These are phyloP conservation scores for Selenicereus undatus DNA, from an alignment of 148 eudicot species.

Conservation along the genomic window DNA sequence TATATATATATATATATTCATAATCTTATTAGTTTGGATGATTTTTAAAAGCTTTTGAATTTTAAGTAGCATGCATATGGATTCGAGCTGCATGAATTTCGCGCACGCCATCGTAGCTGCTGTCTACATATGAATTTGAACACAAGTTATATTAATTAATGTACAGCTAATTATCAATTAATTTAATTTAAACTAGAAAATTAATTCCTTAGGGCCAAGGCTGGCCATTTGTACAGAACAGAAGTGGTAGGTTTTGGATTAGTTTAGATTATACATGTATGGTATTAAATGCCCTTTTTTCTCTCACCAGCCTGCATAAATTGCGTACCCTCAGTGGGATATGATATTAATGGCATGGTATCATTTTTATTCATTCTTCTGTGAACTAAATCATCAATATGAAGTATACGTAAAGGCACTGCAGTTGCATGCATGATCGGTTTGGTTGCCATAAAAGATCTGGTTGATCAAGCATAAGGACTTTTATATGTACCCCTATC, in stretches of 20 bases:
- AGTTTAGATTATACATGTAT: not conserved
- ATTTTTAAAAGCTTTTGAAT: not conserved
- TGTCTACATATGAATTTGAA: constrained; percentile 3
- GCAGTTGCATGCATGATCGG: constrained; percentile 23
- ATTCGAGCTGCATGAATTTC: constrained; percentile 13
- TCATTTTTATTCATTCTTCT: not conserved
- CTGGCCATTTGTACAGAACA: not conserved
- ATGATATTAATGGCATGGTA: constrained; percentile 13
- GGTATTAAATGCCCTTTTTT: not conserved
- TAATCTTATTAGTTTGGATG: too few relatives aligned
- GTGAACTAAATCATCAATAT: not conserved
- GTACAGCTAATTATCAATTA: not conserved
- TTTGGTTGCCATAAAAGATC: not conserved
- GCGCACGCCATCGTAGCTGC: constrained; percentile 9
- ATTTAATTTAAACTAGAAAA: not conserved
- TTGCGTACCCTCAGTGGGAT: constrained; percentile 2
- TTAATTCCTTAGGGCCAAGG: not conserved
- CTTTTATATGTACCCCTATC: not conserved
- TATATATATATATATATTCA: too few relatives aligned
- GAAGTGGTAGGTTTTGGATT: not conserved
- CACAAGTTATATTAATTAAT: not conserved
- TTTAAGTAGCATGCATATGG: constrained; percentile 7
- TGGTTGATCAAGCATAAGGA: not conserved
- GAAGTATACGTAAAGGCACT: constrained; percentile 26
- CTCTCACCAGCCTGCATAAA: not conserved